Evolutionary conservation across 1,284 basidiomycete genomes (phyloP), one percentile per base, ranked within the genome.

Genomic region (Porodaedalea pini): DNA sequence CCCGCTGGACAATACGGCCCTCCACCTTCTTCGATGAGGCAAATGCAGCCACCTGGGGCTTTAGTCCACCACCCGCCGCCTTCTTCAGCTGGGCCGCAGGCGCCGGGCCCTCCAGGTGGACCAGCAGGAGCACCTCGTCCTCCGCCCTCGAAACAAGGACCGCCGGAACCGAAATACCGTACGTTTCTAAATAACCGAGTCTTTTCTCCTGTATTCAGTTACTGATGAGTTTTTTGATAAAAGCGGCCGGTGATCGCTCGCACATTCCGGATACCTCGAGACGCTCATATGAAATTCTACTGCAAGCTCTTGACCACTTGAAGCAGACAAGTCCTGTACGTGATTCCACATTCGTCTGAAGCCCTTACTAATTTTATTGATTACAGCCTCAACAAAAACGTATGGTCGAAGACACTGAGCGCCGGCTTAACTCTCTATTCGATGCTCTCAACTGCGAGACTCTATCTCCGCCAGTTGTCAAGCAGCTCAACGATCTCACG

Each of bases 371-470:
- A 68, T 61, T 43, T 53, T 15, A 55, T 58, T 51, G 4, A 39
- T 36, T 61, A 13, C 69, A 91, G 85, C 81, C 90, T 6, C 82
- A 87, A 63, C 88, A 95, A 75, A 90, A 88, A 71, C 86, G 90
- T 34, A 80, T 95, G 65, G 83, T 87, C 0, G 92, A 94, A 60
- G 95, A 98, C 67, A 82, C 94, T 2, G 94, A 97, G 68, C 82
- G 92, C 25, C 80, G 95, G 27, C 78, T 97, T 67, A 94, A 89
- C 69, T 81, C 87, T 3, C 73, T 98, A 54, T 96, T 96, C 65
- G 95, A 98, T 69, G 86, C 86, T 29, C 74, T 98, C 64, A 98
- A 98, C 73, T 95, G 93, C 68, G 93, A 92, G 64, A 89, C 90
- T 5, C 71, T 98, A 19, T 87, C 90, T n/a, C 75, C 77, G 59